phyloP scores from a whole-genome alignment of 2,329 filamentous ascomycete genomes.

The Akanthomyces lecanii region DNA sequence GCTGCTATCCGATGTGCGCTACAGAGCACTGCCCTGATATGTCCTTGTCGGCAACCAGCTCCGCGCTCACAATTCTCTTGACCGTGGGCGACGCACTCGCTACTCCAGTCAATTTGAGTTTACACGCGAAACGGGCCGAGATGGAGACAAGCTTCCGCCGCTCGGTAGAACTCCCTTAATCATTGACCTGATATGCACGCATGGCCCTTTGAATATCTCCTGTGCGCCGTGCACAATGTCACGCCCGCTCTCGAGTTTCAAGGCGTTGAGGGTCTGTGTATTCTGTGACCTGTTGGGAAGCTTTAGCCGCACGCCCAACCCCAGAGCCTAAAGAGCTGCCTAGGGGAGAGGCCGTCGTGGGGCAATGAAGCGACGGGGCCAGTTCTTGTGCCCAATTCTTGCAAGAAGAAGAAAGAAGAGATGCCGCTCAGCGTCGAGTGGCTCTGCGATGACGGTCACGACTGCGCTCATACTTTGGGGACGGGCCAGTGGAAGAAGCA shows the following conservation, averaged over 20 bases:
- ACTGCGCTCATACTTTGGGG: background rate
- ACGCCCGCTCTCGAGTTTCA: background rate
- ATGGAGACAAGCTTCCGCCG: background rate
- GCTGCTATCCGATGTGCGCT: background rate
- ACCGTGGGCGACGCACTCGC: too few relatives aligned
- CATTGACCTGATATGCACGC: background rate
- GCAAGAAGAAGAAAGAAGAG: background rate
- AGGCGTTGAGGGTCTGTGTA: background rate
- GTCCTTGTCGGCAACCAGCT: background rate
- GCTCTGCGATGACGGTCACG: background rate
- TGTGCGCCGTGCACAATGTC: background rate
- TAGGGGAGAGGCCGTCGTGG: background rate
- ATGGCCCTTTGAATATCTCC: background rate
- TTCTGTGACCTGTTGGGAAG: background rate
- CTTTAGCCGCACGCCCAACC: background rate
- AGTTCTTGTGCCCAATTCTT: background rate
- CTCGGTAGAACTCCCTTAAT: too few relatives aligned
- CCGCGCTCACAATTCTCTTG: background rate
- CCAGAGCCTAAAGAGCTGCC: background rate
- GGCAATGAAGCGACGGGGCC: background rate
- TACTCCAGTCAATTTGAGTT: background rate
- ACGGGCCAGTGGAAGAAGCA: background rate
- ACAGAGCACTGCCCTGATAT: background rate
- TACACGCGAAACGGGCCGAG: background rate
- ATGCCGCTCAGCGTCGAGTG: background rate